phyloP scores from a whole-genome alignment of 179 eudicot species.

The Camellia oleifera region DNA sequence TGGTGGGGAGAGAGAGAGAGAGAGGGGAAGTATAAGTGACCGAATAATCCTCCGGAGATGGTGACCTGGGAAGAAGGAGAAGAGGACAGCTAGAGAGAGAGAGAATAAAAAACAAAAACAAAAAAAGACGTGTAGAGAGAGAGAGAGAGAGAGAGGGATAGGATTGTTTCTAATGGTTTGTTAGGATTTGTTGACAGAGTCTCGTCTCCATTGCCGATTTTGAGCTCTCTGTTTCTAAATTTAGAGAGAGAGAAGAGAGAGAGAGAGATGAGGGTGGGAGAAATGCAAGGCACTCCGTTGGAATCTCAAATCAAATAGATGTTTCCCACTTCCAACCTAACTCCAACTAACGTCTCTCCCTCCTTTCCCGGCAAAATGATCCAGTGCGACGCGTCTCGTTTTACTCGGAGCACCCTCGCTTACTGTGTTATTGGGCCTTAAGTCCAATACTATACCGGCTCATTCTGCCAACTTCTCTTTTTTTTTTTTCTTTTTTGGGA shows the following conservation, averaged over 20 bases:
- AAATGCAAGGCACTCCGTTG: constrained; percentile 13
- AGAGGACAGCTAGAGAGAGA: neutral
- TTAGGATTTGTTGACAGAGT: neutral
- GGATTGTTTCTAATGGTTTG: neutral
- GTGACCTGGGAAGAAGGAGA: neutral
- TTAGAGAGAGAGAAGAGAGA: constrained; percentile 10
- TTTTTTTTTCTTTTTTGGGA: no score
- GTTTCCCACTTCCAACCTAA: neutral
- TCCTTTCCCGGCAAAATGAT: constrained; percentile 10
- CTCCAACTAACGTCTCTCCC: constrained; percentile 9
- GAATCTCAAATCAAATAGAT: neutral
- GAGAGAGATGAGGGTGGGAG: neutral
- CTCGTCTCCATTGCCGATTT: constrained; percentile 8
- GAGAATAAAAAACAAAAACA: no score
- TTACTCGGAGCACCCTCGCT: neutral
- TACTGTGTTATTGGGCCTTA: neutral
- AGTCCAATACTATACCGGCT: neutral
- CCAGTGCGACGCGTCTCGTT: neutral
- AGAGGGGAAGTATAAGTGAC: constrained; percentile 8
- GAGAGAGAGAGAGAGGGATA: neutral
- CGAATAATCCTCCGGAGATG: constrained; percentile 12
- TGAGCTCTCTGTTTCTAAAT: neutral
- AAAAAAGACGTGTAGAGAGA: neutral
- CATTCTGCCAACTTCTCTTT: no score
- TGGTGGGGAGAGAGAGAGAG: neutral